Percentiles rank a stretch among this genome's conserved stretches.
phyloP scores from a whole-genome alignment of 2,329 filamentous ascomycete species.

The Cladophialophora psammophila region DNA sequence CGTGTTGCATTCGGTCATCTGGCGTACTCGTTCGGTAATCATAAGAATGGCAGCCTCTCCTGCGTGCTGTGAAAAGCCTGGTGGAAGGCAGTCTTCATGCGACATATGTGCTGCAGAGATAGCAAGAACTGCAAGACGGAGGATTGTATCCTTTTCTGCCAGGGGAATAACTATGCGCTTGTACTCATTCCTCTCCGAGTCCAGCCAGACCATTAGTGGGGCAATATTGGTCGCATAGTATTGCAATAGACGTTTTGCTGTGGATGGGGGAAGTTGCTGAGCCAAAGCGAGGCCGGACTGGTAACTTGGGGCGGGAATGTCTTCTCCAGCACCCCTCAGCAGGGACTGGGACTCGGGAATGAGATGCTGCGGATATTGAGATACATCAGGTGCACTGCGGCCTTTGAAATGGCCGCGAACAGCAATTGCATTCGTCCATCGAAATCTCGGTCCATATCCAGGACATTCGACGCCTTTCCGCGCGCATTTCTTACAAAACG shows the following conservation, averaged over 20 bases:
- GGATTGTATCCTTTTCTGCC: conserved; percentile 10
- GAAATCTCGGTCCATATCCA: conserved; percentile 14
- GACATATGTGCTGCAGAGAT: conserved; percentile 2
- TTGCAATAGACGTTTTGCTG: conserved; percentile 1
- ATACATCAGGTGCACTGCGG: conserved; percentile 4
- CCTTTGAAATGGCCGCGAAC: conserved; percentile 19
- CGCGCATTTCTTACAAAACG: conserved; percentile 9
- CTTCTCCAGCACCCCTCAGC: not conserved
- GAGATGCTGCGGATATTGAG: not conserved
- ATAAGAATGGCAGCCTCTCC: conserved; percentile 4
- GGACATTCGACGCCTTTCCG: conserved; percentile 16
- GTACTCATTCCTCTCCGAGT: conserved; percentile 16
- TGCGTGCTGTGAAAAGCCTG: not conserved
- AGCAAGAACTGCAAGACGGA: conserved; percentile 1
- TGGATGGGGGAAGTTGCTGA: not conserved
- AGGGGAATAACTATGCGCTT: conserved; percentile 14
- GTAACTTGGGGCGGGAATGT: not conserved
- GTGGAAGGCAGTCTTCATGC: not conserved
- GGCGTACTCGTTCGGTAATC: conserved; percentile 4
- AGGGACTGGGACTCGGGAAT: not conserved
- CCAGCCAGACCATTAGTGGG: conserved; percentile 18
- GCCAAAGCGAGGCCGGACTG: not conserved
- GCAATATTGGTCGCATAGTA: conserved; percentile 12
- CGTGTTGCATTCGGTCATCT: conserved; percentile 2
- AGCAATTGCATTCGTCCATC: conserved; percentile 22